Base-by-base conservation (phyloP, 2,329 filamentous ascomycete genomes). In the Hymenoscyphus albidus region DNA sequence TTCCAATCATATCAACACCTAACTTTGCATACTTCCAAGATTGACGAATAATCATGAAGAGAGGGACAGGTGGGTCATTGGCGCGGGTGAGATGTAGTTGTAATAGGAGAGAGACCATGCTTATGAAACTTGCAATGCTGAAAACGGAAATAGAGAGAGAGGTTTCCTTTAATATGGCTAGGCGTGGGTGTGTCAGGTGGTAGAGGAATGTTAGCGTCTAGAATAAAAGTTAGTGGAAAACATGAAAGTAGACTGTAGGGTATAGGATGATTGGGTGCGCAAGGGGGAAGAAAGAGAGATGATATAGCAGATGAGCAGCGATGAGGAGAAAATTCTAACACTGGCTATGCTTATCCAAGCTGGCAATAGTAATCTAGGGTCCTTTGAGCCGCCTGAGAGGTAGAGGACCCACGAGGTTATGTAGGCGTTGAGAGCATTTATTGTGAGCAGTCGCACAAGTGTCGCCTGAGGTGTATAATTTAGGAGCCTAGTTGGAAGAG, bases 391-490 rank as follows among this genome's bases (percentile, higher is more conserved):
- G 66, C 89, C 90, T 7, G 85, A 86, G 42, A 92, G 79, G 71
- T 87, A 87, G 51, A 92, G 84, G 32, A 90, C 85, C 79, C 86
- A 88, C 61, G 88, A 89, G 31, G 89, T 92, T 59, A 90, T 80
- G 77, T 92, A 92, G 68, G 88, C 88, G 74, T 92, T 92, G 66
- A 91, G 82, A 63, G 86, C 86, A 75, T 88, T 90, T 67, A 90
- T 89, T 65, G 89, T 89, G 60, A 92, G 81, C 56, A 95, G 87
- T 59, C 91, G 90, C 64, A 95, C 88, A 67, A 93, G 85, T 58
- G 92, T 92, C 59, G 91, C 91, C 76, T 87, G 85, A 1, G 91
- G 90, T 14, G 91, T 92, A 78, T 94, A 95, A 76, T 93, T 89
- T 70, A 94, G 83, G 71, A 95, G 88, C 91, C 89, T 91, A 64